Percentiles rank a stretch among this genome's conserved stretches.
Evolutionary conservation across 805 yeast genomes (phyloP).

Genomic region (Candida chauliodis): DNA sequence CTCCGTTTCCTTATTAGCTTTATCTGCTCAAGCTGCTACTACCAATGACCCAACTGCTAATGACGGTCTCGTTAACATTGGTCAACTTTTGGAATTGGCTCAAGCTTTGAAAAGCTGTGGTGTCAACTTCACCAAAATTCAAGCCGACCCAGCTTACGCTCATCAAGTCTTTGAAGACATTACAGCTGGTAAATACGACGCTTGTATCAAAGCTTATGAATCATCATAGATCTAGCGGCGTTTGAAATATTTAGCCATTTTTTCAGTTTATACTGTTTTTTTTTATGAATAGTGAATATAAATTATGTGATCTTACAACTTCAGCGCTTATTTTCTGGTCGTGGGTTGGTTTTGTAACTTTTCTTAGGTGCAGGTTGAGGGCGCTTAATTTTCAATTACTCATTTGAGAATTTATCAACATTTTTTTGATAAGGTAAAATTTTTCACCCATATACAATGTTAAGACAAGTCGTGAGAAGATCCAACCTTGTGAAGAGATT

Average conservation of each 20-base stretch:
- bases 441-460: conserved; percentile 12
- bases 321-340: background rate
- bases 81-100: background rate
- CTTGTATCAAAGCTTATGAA: background rate
- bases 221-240: conserved; percentile 2
- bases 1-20: background rate
- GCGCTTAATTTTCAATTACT: conserved; percentile 3
- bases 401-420: conserved; percentile 4
- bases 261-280: too few species aligned
- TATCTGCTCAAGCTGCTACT: conserved; percentile 1
- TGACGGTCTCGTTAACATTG: background rate
- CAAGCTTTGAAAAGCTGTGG: background rate
- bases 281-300: too few species aligned
- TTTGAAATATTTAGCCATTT: too few species aligned
- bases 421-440: conserved; percentile 1
- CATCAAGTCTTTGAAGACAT: background rate
- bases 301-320: too few species aligned
- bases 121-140: background rate
- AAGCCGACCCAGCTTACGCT: background rate
- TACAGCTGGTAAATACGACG: conserved; percentile 1
- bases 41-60: background rate
- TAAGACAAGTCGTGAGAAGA: conserved; percentile 16
- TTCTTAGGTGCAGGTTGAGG: background rate
- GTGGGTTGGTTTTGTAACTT: background rate
- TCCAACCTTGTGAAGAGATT: conserved; percentile 4